Conservation (phyloP, 2,329 filamentous ascomycete species). For the Hypoxylon sp. region DNA sequence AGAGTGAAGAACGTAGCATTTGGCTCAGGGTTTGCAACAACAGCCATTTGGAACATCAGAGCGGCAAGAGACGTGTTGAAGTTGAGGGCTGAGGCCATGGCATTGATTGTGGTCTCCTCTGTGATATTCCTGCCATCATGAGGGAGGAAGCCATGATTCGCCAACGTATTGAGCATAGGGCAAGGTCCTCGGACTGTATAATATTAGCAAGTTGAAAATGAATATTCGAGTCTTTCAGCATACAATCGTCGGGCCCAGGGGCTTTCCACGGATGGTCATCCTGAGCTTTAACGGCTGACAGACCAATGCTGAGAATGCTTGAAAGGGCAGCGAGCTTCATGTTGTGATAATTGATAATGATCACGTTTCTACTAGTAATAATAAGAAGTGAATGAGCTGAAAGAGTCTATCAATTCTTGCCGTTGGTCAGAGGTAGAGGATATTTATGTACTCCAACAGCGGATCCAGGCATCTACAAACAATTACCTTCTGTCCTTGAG, state of each 20-base stretch:
- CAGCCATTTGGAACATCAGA: constrained; percentile 61
- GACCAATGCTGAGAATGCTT: constrained; percentile 5
- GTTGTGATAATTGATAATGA: not conserved
- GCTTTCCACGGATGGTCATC: constrained; percentile 22
- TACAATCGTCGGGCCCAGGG: constrained; percentile 35
- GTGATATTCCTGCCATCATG: constrained; percentile 62
- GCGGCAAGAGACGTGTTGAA: constrained; percentile 58
- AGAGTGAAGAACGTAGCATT: constrained; percentile 62
- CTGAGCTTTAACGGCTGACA: constrained; percentile 3
- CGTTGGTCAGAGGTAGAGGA: not conserved
- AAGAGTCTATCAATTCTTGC: not conserved
- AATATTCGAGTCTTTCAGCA: not conserved
- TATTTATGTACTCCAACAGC: constrained; percentile 6
- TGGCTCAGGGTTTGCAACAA: constrained; percentile 60
- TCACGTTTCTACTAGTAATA: not conserved
- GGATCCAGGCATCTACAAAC: not conserved
- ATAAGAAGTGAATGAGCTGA: not conserved
- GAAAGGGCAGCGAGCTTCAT: constrained; percentile 17
- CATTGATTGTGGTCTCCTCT: constrained; percentile 56
- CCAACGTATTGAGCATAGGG: constrained; percentile 67
- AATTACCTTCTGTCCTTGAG: not conserved
- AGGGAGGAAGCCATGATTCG: constrained; percentile 65
- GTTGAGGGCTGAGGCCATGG: constrained; percentile 59
- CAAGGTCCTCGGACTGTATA: constrained; percentile 60
- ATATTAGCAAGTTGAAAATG: constrained; percentile 11